phyloP scores from a whole-genome alignment of 2,329 filamentous ascomycete genomes.

The Pseudogymnoascus sp. region DNA sequence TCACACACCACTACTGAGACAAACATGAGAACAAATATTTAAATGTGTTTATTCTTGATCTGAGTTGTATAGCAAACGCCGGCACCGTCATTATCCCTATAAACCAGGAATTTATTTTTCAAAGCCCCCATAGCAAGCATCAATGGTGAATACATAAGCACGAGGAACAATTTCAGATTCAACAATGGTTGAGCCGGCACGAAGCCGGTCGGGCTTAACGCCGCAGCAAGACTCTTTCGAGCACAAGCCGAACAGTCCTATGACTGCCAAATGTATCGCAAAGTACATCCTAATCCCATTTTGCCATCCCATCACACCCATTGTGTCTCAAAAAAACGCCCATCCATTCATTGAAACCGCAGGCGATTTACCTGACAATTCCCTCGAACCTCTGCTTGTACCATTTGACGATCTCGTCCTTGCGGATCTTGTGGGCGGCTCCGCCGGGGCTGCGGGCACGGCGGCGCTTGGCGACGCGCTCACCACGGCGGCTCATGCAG shows the following conservation, averaged over 20 bases:
- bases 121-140: constrained; percentile 7
- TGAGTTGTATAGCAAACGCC: constrained; percentile 7
- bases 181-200: constrained; percentile 50
- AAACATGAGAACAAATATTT: no score
- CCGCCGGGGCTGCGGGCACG: constrained; percentile 84
- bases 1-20: neutral
- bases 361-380: constrained; percentile 80
- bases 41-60: neutral
- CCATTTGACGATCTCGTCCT: constrained; percentile 95
- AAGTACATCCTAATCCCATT: constrained; percentile 34
- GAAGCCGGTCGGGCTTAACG: constrained; percentile 67
- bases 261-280: constrained; percentile 36
- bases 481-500: constrained; percentile 98
- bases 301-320: constrained; percentile 19
- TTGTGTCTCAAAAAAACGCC: constrained; percentile 13
- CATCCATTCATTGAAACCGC: constrained; percentile 18
- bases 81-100: neutral
- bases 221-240: constrained; percentile 55
- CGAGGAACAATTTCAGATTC: constrained; percentile 8
- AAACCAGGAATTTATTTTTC: neutral
- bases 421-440: constrained; percentile 85
- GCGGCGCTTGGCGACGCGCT: constrained; percentile 93
- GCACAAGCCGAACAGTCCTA: constrained; percentile 42
- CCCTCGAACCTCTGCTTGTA: constrained; percentile 95
- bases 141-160: constrained; percentile 10